Base-by-base conservation (phyloP, 2,329 filamentous ascomycete species). In the Fusarium temperatum region DNA sequence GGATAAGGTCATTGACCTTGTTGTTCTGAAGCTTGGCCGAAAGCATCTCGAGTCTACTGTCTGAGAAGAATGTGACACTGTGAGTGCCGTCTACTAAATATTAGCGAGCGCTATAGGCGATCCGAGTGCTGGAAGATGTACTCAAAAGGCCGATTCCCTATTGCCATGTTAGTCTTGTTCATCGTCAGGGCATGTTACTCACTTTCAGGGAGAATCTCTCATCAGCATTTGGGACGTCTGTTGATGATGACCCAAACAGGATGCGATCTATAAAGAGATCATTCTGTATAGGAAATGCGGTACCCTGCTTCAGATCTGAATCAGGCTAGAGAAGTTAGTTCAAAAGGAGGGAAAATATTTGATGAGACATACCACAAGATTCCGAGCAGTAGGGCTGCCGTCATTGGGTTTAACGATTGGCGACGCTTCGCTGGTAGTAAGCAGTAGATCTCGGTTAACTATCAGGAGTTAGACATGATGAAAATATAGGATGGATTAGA, bases 131-230 rank as follows among this genome's bases (percentile, higher is more conserved):
- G 0, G 7, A 10, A 14, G 7, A 48, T 28, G 1, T 68, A 77
- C 75, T 73, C 18, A 77, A 50, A 4, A 77, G 58, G 2, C 75
- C 75, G 8, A 77, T 77, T 8, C 75, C 75, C 75, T 77, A 6
- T 32, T 12, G 0, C 8, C 18, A 22, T 3, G 24, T 67, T 36
- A 47, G 57, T 8, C 14, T 10, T 11, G 7, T 35, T 17, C 1
- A 12, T 2, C 7, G 36, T 5, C 2, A 15, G 4, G 8, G 12
- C 44, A 41, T 5, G 18, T 22, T 22, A 17, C 30, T n/a, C 67
- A 68, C 75, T 32, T 77, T 77, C 0, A 76, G 55, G 8, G 70
- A 62, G 6, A 72, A 50, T 5, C 63, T 51, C 3, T 74, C 56
- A n/a, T 75, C 65, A 4, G 62, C 30, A n/a, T 38, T 66, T 2